Percentiles rank a stretch among this genome's conserved stretches.
phyloP scores from a whole-genome alignment of 108 stramenopile species.

The Discostella stelligeroides region DNA sequence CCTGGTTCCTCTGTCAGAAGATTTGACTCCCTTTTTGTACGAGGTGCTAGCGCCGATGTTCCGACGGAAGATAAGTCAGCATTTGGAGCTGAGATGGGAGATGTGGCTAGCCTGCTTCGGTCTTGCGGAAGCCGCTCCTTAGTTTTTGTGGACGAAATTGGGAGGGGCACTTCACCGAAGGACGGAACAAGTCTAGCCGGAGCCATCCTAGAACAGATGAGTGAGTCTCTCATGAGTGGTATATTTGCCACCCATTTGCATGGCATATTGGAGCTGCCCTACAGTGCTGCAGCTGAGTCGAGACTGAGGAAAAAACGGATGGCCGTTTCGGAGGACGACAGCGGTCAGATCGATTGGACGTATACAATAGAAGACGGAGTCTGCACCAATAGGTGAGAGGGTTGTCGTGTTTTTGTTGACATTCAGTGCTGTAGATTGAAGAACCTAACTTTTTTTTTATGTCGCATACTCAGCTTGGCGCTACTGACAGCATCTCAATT shows the following conservation, averaged over 20 bases:
- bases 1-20: constrained; percentile 61
- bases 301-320: constrained; percentile 54
- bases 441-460: too few relatives aligned
- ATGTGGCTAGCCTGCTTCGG: constrained; percentile 86
- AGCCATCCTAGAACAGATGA: constrained; percentile 87
- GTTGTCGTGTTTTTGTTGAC: not conserved
- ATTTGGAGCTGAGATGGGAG: constrained; percentile 97
- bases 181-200: constrained; percentile 88
- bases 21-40: constrained; percentile 89
- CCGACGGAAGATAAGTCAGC: constrained; percentile 91
- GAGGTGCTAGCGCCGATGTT: constrained; percentile 91
- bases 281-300: constrained; percentile 15
- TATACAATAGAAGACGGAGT: constrained; percentile 85
- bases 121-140: constrained; percentile 76
- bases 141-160: constrained; percentile 96
- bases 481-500: constrained; percentile 82
- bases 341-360: constrained; percentile 66
- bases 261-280: constrained; percentile 46
- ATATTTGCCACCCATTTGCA: constrained; percentile 89
- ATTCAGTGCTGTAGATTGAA: not conserved
- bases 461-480: constrained; percentile 50
- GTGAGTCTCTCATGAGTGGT: constrained; percentile 62
- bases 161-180: constrained; percentile 90
- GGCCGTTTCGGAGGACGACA: constrained; percentile 35
- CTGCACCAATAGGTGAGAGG: constrained; percentile 70